A percentile compares a stretch with the other conserved stretches of the same genome.
phyloP scores from a whole-genome alignment of 768 basidiomycete genomes.

The Gloeostereum incarnatum region DNA sequence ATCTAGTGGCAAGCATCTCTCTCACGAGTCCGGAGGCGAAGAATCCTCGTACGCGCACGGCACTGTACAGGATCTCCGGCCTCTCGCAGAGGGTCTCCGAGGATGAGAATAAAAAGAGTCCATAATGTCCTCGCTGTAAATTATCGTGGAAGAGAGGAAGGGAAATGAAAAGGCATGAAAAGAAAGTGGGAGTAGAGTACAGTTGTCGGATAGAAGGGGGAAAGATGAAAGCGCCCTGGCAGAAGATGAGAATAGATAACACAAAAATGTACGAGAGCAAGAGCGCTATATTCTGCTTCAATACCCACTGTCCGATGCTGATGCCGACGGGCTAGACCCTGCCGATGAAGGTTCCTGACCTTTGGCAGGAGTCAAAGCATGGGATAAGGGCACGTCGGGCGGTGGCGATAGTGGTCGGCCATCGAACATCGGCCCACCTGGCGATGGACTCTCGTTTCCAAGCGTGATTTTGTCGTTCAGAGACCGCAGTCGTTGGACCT shows the following conservation, averaged over 20 bases:
- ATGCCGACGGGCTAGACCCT: constrained; percentile 39
- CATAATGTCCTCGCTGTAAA: too few species aligned
- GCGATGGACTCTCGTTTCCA: constrained; percentile 45
- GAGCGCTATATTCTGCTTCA: constrained; percentile 22
- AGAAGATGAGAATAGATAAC: constrained; percentile 20
- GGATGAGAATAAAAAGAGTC: too few species aligned
- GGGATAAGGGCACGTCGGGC: constrained; percentile 38
- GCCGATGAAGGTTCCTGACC: constrained; percentile 57
- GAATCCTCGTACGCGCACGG: too few species aligned
- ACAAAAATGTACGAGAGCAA: constrained; percentile 22
- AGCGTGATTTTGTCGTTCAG: constrained; percentile 83
- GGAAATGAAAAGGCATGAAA: too few species aligned
- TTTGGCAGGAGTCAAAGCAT: too few species aligned
- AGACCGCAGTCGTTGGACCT: constrained; percentile 59
- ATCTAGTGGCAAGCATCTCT: too few species aligned
- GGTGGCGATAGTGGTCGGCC: constrained; percentile 58
- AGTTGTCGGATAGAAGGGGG: too few species aligned
- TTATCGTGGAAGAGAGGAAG: too few species aligned
- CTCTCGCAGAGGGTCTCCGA: too few species aligned
- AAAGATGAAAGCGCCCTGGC: constrained; percentile 21
- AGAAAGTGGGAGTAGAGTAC: too few species aligned
- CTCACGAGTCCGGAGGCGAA: too few species aligned
- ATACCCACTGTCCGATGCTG: constrained; percentile 39
- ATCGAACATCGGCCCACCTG: constrained; percentile 33
- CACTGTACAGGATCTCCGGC: too few species aligned